These are phyloP conservation scores for Stemphylium lycopersici DNA, from an alignment of 2,329 filamentous ascomycete genomes.

Conservation along the genomic window DNA sequence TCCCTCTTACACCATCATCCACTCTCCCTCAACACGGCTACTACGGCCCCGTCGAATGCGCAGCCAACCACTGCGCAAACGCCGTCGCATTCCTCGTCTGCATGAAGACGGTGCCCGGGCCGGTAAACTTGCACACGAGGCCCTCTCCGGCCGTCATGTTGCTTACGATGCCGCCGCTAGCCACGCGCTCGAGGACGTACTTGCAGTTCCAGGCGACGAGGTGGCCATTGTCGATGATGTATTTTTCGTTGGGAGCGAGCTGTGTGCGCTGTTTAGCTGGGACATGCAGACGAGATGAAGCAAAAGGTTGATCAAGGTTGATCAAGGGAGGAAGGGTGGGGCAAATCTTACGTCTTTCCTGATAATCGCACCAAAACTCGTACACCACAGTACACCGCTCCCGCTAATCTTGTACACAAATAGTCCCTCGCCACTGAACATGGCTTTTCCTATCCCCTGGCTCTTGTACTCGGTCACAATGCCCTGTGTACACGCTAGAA, in stretches of 20 bases:
- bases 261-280: too few relatives aligned
- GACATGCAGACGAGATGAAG: too few relatives aligned
- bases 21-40: not conserved
- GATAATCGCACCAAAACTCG: constrained; percentile 93
- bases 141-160: constrained; percentile 82
- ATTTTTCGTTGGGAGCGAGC: constrained; percentile 68
- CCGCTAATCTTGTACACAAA: constrained; percentile 89
- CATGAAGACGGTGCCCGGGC: constrained; percentile 87
- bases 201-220: constrained; percentile 97
- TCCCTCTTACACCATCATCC: constrained; percentile 60
- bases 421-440: constrained; percentile 91
- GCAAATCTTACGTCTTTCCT: constrained; percentile 80
- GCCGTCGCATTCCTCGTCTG: constrained; percentile 85
- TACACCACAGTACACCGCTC: constrained; percentile 82
- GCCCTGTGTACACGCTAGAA: constrained; percentile 84
- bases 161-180: constrained; percentile 93
- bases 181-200: constrained; percentile 87
- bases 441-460: constrained; percentile 84
- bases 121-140: constrained; percentile 89
- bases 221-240: constrained; percentile 92
- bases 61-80: constrained; percentile 60
- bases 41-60: constrained; percentile 18
- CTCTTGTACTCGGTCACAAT: constrained; percentile 85
- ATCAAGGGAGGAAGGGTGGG: too few relatives aligned
- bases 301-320: too few relatives aligned